These are phyloP conservation scores for Brassica cretica DNA, from an alignment of 345 rosid genomes.

Conservation along the genomic window DNA sequence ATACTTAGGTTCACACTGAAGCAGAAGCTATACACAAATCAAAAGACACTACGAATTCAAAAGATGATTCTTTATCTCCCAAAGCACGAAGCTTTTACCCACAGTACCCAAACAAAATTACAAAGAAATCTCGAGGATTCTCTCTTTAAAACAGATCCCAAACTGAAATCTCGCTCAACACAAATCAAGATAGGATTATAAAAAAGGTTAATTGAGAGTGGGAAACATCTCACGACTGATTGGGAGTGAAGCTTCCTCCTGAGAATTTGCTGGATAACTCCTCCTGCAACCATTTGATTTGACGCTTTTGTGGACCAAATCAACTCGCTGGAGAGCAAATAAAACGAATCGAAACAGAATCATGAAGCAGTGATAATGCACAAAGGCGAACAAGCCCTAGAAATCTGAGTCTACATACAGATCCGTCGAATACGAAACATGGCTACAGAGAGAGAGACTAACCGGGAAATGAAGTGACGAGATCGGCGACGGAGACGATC, in stretches of 20 bases:
- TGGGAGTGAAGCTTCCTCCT: constrained; percentile 76
- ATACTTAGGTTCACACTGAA: neutral
- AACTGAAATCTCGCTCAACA: neutral
- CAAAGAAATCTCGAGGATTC: neutral
- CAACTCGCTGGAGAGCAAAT: constrained; percentile 34
- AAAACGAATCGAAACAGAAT: neutral
- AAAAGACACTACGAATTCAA: neutral
- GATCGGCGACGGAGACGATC: constrained; percentile 41
- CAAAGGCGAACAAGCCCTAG: constrained; percentile 24
- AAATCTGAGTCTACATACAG: constrained; percentile 29
- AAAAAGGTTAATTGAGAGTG: neutral
- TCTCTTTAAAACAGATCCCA: constrained; percentile 18
- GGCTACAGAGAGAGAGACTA: neutral
- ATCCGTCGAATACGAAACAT: constrained; percentile 22
- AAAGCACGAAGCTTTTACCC: neutral
- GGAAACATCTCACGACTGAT: constrained; percentile 51
- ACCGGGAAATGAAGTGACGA: constrained; percentile 34
- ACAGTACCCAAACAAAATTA: neutral
- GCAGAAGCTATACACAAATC: constrained; percentile 1
- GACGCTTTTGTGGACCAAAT: constrained; percentile 39
- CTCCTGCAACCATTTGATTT: constrained; percentile 84
- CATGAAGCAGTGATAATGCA: neutral
- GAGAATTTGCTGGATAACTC: constrained; percentile 83
- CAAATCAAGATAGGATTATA: neutral
- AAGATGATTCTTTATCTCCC: neutral